These are phyloP conservation scores for Candida takata DNA, from an alignment of 805 yeast species.

Conservation along the genomic window DNA sequence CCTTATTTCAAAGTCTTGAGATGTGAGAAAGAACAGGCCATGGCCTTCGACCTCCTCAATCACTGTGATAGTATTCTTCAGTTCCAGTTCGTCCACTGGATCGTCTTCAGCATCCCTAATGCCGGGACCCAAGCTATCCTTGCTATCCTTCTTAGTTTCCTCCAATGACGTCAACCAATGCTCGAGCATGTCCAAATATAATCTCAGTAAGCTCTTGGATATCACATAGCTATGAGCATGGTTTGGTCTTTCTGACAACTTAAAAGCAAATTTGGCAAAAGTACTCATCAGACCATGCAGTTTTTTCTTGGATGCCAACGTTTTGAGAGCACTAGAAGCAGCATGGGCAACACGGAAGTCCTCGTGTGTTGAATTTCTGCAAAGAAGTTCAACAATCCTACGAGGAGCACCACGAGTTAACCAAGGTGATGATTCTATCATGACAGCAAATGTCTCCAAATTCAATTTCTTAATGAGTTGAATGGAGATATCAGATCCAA, in stretches of 20 bases:
- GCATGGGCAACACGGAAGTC: constrained; percentile 57
- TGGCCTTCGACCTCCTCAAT: constrained; percentile 96
- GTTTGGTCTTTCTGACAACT: constrained; percentile 64
- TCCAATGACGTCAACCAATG: constrained; percentile 75
- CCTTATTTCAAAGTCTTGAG: constrained; percentile 74
- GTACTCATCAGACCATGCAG: constrained; percentile 65
- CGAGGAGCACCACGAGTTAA: constrained; percentile 52
- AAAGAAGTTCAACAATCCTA: constrained; percentile 64
- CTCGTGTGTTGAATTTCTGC: constrained; percentile 68
- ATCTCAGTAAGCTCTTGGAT: constrained; percentile 53
- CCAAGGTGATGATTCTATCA: constrained; percentile 73
- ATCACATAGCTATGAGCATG: constrained; percentile 53
- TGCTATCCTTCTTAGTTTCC: constrained; percentile 16
- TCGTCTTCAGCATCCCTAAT: constrained; percentile 12
- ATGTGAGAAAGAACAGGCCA: constrained; percentile 84
- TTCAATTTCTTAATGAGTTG: constrained; percentile 33
- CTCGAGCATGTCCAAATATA: constrained; percentile 72
- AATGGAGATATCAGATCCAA: constrained; percentile 34
- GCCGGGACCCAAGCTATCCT: constrained; percentile 9
- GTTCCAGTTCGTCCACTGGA: constrained; percentile 57
- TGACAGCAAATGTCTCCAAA: constrained; percentile 57
- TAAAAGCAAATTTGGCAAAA: constrained; percentile 75
- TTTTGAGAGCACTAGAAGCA: constrained; percentile 55
- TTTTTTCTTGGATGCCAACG: constrained; percentile 59
- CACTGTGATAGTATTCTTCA: constrained; percentile 73